Percentiles rank a stretch among this genome's conserved stretches.
phyloP scores from a whole-genome alignment of 2,329 filamentous ascomycete genomes.

The Pyrenophora teres region DNA sequence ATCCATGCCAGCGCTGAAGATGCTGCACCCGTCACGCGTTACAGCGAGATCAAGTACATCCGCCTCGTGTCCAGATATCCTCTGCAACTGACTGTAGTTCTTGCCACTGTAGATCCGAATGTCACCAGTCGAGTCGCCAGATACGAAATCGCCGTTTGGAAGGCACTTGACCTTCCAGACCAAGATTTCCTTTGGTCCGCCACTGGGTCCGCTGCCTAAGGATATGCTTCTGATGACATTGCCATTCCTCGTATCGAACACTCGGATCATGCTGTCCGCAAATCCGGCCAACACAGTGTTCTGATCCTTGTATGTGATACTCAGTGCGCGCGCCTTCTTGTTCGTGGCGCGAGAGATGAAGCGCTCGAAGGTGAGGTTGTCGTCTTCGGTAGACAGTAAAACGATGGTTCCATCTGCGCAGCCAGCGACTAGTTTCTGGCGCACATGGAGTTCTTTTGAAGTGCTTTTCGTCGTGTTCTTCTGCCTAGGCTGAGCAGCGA shows the following conservation, averaged over 20 bases:
- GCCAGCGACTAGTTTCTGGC: slow-evolving; percentile 75
- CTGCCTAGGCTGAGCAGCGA: slow-evolving; percentile 78
- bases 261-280: slow-evolving; percentile 92
- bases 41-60: slow-evolving; percentile 88
- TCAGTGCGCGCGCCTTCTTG: slow-evolving; percentile 87
- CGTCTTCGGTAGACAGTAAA: slow-evolving; percentile 82
- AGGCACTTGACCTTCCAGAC: slow-evolving; percentile 94
- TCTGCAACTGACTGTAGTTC: slow-evolving; percentile 85
- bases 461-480: slow-evolving; percentile 34
- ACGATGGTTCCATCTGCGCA: slow-evolving; percentile 91
- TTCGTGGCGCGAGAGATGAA: slow-evolving; percentile 76
- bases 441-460: slow-evolving; percentile 25
- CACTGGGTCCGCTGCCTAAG: slow-evolving; percentile 75
- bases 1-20: slow-evolving; percentile 92
- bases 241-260: slow-evolving; percentile 83
- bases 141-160: slow-evolving; percentile 86
- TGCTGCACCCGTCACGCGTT: slow-evolving; percentile 76
- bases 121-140: slow-evolving; percentile 92
- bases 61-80: slow-evolving; percentile 83
- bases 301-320: slow-evolving; percentile 85
- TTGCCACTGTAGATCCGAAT: slow-evolving; percentile 92
- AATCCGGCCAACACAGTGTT: slow-evolving; percentile 86
- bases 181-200: slow-evolving; percentile 81
- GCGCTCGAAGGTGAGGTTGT: slow-evolving; percentile 78
- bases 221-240: slow-evolving; percentile 80